phyloP scores from a whole-genome alignment of 202 grass and related monocot species.

The Panicum virgatum region DNA sequence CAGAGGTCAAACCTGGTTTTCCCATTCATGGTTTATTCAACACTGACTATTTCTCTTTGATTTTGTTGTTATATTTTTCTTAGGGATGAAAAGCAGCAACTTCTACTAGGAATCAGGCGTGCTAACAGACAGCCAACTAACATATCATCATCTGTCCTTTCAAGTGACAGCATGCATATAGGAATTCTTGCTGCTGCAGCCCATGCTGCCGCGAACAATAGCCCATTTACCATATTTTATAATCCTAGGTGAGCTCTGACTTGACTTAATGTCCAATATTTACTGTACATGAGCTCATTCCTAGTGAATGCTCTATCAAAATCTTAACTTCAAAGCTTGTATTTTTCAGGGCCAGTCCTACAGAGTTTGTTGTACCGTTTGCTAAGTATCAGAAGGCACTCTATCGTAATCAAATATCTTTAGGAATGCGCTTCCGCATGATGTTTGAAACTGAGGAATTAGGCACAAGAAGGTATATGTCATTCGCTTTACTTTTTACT shows the following conservation, averaged over 20 bases:
- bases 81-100: constrained; percentile 95
- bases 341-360: constrained; percentile 77
- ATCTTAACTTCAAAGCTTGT: constrained; percentile 28
- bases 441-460: constrained; percentile 91
- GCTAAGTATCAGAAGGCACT: constrained; percentile 90
- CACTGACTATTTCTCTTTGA: constrained; percentile 1
- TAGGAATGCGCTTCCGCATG: constrained; percentile 94
- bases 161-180: constrained; percentile 99
- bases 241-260: constrained; percentile 84
- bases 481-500: constrained; percentile 7
- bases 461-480: constrained; percentile 75
- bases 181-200: constrained; percentile 98
- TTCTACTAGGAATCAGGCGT: constrained; percentile 89
- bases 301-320: constrained; percentile 11
- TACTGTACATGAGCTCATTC: constrained; percentile 5
- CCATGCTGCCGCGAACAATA: constrained; percentile 93
- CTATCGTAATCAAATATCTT: constrained; percentile 81
- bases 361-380: constrained; percentile 88
- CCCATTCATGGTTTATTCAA: constrained; percentile 25
- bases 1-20: neutral
- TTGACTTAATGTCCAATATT: constrained; percentile 3
- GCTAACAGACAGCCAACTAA: constrained; percentile 92
- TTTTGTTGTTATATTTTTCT: constrained; percentile 1
- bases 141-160: constrained; percentile 96
- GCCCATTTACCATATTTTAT: constrained; percentile 97